Percentiles rank a stretch among this genome's conserved stretches.
Conservation (phyloP, 306 rosid species). For the Cyclanthera cordifolia region DNA sequence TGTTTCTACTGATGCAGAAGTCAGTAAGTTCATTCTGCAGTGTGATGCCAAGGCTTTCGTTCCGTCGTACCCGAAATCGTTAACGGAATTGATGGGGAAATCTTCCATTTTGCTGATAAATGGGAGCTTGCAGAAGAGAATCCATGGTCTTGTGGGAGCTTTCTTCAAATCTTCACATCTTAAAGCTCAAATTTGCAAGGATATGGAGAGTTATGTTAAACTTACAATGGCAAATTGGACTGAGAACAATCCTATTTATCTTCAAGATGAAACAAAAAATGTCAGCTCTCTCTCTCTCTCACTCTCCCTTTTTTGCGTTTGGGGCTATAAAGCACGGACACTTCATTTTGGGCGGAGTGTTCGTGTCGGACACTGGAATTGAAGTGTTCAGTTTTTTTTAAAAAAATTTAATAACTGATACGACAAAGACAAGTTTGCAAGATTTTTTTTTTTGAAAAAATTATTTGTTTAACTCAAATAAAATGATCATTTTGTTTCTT, state of each 20-base stretch:
- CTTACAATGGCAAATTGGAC: conserved; percentile 70
- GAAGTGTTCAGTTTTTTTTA: too few species aligned
- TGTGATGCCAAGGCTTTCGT: conserved; percentile 85
- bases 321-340: too few species aligned
- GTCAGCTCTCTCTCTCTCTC: conserved; percentile 35
- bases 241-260: conserved; percentile 44
- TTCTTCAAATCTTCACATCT: conserved; percentile 84
- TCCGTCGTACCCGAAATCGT: conserved; percentile 86
- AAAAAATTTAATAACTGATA: too few species aligned
- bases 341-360: too few species aligned
- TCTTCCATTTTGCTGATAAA: conserved; percentile 85
- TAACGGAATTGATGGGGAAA: conserved; percentile 80
- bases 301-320: conserved; percentile 1
- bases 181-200: conserved; percentile 71
- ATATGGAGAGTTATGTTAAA: conserved; percentile 59
- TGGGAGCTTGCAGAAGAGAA: conserved; percentile 84
- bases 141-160: conserved; percentile 87
- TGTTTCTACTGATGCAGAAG: conserved; percentile 84
- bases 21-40: conserved; percentile 66
- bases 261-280: conserved; percentile 78
- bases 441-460: too few species aligned
- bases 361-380: too few species aligned
- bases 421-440: too few species aligned
- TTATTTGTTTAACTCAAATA: too few species aligned
- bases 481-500: too few species aligned